Evolutionary conservation across 176 grass and related monocot genomes (phyloP).

Genomic region (Carex myosuroides): DNA sequence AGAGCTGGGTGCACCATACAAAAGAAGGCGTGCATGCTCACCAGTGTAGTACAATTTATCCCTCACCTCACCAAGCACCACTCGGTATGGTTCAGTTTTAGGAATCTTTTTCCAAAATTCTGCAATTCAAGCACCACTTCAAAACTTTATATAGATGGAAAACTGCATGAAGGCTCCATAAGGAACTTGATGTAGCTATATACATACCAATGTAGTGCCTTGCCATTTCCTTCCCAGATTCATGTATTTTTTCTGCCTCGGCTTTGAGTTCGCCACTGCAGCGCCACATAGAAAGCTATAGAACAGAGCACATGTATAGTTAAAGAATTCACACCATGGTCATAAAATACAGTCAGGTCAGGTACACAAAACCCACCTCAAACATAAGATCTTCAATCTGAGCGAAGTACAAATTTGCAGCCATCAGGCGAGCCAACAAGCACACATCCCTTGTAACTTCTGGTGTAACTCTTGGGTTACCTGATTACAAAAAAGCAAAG

Average conservation of each 20-base stretch:
- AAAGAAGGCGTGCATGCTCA: constrained; percentile 70
- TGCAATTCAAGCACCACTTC: constrained; percentile 35
- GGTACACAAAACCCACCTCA: constrained; percentile 46
- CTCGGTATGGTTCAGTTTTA: constrained; percentile 91
- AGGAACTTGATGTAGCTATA: neutral
- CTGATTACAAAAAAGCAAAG: constrained; percentile 43
- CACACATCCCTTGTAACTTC: constrained; percentile 99
- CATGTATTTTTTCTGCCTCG: constrained; percentile 58
- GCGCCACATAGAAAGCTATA: constrained; percentile 99
- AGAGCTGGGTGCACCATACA: constrained; percentile 68
- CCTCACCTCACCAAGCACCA: constrained; percentile 91
- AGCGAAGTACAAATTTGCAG: constrained; percentile 89
- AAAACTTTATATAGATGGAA: neutral
- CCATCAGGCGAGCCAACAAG: constrained; percentile 95
- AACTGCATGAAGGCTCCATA: neutral
- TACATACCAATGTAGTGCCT: constrained; percentile 93
- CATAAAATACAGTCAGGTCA: neutral
- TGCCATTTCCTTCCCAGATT: constrained; percentile 52
- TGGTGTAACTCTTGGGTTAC: constrained; percentile 95
- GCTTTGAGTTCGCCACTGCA: constrained; percentile 74
- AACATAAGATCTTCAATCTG: constrained; percentile 99
- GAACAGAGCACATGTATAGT: constrained; percentile 17
- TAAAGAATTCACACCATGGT: neutral
- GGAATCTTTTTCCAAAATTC: constrained; percentile 99
- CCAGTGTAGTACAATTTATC: constrained; percentile 86